A percentile compares a stretch with the other conserved stretches of the same genome.
These are phyloP conservation scores for Emydomyces testavorans DNA, from an alignment of 2,329 filamentous ascomycete genomes.

Conservation along the genomic window DNA sequence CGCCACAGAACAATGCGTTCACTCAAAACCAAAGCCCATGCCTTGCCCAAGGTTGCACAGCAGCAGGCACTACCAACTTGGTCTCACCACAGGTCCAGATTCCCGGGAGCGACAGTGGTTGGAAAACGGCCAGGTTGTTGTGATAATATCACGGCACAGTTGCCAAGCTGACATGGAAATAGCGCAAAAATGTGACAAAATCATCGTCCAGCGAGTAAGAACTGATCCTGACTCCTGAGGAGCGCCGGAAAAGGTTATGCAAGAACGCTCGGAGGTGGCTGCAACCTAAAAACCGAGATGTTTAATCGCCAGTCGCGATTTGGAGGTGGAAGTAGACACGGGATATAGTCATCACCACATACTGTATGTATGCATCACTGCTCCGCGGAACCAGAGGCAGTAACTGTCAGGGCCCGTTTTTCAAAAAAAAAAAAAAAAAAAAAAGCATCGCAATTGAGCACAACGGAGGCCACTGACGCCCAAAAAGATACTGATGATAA, in stretches of 20 bases:
- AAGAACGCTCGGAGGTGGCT: not conserved
- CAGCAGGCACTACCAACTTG: not conserved
- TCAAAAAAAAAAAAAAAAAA: too few species aligned
- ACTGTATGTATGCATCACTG: too few species aligned
- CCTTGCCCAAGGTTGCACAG: not conserved
- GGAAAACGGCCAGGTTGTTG: not conserved
- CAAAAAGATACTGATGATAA: too few species aligned
- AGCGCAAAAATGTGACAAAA: constrained; percentile 5
- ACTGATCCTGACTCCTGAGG: not conserved
- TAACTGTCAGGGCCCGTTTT: too few species aligned
- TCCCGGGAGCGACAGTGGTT: not conserved
- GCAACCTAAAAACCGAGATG: not conserved
- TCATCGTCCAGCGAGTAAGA: not conserved
- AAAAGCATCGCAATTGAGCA: too few species aligned
- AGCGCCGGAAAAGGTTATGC: not conserved
- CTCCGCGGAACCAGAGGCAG: too few species aligned
- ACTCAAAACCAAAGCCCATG: not conserved
- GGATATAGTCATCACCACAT: too few species aligned
- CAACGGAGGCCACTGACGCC: too few species aligned
- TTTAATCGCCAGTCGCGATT: constrained; percentile 1
- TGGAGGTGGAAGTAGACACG: not conserved
- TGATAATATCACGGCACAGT: not conserved
- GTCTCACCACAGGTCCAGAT: not conserved
- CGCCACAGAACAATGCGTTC: not conserved
- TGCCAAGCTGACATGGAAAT: not conserved